Base-by-base conservation (phyloP, 352 stramenopile genomes). In the Pseudoperonospora humuli region DNA sequence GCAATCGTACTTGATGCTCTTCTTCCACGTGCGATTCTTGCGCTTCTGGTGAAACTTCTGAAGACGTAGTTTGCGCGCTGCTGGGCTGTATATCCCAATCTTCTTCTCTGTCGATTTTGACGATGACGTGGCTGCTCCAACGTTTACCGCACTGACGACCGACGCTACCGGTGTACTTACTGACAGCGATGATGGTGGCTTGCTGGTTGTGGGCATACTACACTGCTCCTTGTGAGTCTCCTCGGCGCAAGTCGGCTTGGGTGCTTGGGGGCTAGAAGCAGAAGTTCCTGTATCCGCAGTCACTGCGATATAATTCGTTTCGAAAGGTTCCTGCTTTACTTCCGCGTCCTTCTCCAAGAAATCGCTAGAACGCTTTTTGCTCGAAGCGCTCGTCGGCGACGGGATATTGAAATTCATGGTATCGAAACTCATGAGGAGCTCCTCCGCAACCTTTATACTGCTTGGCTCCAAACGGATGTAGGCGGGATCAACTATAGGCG, bases 1-100 rank as follows among this genome's bases (percentile, higher is more conserved):
- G 64, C 95, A 98, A 66, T 98, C 94, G 66, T 98, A 98, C 71
- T 98, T 98, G 74, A 98, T 98, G 54, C 93, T 95, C 62, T 98
- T 98, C 61, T 96, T 92, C 93, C 93, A 98, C 56, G 97, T 97
- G 43, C 95, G 86, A 53, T 92, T 96, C 61, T 95, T 96, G 44
- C 95, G 77, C 70, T 98, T 98, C 46, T 95, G 85, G 63, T 98
- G 95, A 59, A 98, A 98, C 53, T 96, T 96, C 36, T 95, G 89
- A 60, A 98, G 95, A 11, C 93, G 86, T 23, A 91, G 61, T 39
- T 89, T 93, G 17, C 95, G 76, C 55, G 95, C 91, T 26, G 95
- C 80, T 5, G 92, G 88, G 18, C 91, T 95, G 63, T 98, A 98
- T 23, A 93, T 96, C 1, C 93, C 93, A 50, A 98, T 97, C 45